phyloP scores from a whole-genome alignment of 805 yeast genomes.

The Metahyphopichia silvanorum region DNA sequence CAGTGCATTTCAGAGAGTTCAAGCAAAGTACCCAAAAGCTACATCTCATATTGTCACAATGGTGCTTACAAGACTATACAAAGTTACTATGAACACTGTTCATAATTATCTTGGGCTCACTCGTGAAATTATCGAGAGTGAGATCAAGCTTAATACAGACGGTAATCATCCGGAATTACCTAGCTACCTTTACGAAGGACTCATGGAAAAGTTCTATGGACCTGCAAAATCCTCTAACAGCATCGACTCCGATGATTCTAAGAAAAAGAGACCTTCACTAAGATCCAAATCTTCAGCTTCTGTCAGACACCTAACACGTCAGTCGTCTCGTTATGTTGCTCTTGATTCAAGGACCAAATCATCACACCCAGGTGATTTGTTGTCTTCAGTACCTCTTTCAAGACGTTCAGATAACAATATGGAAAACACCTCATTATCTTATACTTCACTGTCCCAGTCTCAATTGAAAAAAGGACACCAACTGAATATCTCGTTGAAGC shows the following conservation, averaged over 20 bases:
- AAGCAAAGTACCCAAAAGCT: conserved; percentile 76
- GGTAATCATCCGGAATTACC: conserved; percentile 46
- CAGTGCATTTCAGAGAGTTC: conserved; percentile 71
- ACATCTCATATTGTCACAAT: conserved; percentile 94
- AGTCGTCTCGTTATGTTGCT: conserved; percentile 35
- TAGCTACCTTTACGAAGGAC: conserved; percentile 56
- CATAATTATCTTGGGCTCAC: conserved; percentile 85
- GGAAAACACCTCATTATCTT: not conserved
- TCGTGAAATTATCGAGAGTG: conserved; percentile 74
- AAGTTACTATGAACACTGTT: conserved; percentile 89
- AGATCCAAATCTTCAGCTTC: conserved; percentile 10
- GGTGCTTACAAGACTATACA: conserved; percentile 78
- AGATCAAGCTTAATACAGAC: conserved; percentile 55
- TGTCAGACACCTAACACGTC: conserved; percentile 5
- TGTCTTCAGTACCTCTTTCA: conserved; percentile 75
- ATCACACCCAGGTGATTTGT: conserved; percentile 79
- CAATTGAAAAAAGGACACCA: not conserved
- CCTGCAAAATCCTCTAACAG: conserved; percentile 4
- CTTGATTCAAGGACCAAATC: conserved; percentile 51
- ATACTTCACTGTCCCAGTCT: not conserved
- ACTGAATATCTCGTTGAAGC: conserved; percentile 8
- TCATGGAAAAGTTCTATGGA: conserved; percentile 39
- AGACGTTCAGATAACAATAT: conserved; percentile 26
- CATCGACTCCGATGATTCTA: not conserved
- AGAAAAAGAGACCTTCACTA: conserved; percentile 7